Base-by-base conservation (phyloP, 345 rosid species). In the Combretum micranthum region DNA sequence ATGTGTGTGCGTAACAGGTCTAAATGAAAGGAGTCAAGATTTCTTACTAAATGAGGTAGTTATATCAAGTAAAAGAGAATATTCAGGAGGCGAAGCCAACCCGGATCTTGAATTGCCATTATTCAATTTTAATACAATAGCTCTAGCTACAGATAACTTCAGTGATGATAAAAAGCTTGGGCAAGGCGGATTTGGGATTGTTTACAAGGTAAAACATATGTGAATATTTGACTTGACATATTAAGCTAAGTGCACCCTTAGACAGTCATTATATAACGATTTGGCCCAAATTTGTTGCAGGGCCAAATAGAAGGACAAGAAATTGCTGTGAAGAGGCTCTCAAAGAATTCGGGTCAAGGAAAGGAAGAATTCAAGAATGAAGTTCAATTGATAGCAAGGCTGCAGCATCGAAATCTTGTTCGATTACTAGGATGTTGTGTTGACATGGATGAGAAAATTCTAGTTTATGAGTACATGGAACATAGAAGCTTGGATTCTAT, bases 401-500 rank as follows among this genome's bases (percentile, higher is more conserved):
- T 90, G 60, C 97, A 87, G 20, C 96, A 87, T 43, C 72, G 84
- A 65, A 90, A 90, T 66, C 86, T 90, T 13, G 96, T 90, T 17
- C 78, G 89, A 2, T 75, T 87, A 57, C 65, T 87, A 6, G 94
- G 87, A 13, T 90, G 83, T 62, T 85, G 90, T 70, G 44, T 79
- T 13, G 89, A 83, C 23, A 68, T 10, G 60, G 85, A 71, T 0
- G 98, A 91, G 61, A 91, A 85, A 76, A 76, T 91, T 69, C 80
- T 91, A 39, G 67, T 91, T 44, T 91, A 85, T n/a, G 96, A 88
- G 77, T 91, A 74, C 70, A 77, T 91, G 90, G 95, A 82, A 65
- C 64, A 82, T 56, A 63, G 69, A 68, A 88, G 96, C 73, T 78
- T 90, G 9, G 94, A 90, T 70, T 80, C 81, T 26, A 44, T 80